A percentile compares a stretch with the other conserved stretches of the same genome.
phyloP scores from a whole-genome alignment of 2,329 filamentous ascomycete genomes.

The Clonostachys sp. region DNA sequence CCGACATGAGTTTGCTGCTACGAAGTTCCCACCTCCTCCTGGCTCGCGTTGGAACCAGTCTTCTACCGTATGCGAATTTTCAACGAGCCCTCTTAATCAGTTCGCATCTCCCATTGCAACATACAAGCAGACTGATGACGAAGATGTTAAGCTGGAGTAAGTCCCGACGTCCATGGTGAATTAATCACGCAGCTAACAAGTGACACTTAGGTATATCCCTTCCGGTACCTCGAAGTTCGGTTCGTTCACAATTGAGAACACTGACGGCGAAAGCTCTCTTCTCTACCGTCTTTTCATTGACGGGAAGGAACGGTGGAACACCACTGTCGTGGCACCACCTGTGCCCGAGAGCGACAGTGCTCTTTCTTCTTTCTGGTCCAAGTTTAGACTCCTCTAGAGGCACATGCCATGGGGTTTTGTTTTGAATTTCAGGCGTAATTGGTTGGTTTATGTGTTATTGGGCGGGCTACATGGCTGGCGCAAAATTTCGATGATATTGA shows the following conservation, averaged over 20 bases:
- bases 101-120: slow-evolving; percentile 86
- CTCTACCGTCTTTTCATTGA: slow-evolving; percentile 81
- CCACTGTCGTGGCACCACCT: slow-evolving; percentile 30
- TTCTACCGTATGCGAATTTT: slow-evolving; percentile 82
- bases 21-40: slow-evolving; percentile 63
- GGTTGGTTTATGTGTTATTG: too few relatives aligned
- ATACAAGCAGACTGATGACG: slow-evolving; percentile 74
- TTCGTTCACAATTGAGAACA: slow-evolving; percentile 64
- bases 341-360: not conserved
- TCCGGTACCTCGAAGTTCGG: slow-evolving; percentile 84
- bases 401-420: too few relatives aligned
- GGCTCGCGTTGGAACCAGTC: slow-evolving; percentile 58
- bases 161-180: slow-evolving; percentile 18
- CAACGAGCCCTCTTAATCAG: slow-evolving; percentile 85
- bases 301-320: slow-evolving; percentile 70
- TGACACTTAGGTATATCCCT: slow-evolving; percentile 52
- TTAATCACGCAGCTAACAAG: not conserved
- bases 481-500: too few relatives aligned
- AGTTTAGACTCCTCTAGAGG: not conserved
- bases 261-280: slow-evolving; percentile 62
- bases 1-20: slow-evolving; percentile 94
- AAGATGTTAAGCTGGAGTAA: slow-evolving; percentile 83
- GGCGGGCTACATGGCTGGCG: too few relatives aligned
- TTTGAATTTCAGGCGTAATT: too few relatives aligned
- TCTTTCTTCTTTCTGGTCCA: slow-evolving; percentile 3